A percentile compares a stretch with the other conserved stretches of the same genome.
phyloP scores from a whole-genome alignment of 2,329 filamentous ascomycete genomes.

The Akanthomyces muscarius region DNA sequence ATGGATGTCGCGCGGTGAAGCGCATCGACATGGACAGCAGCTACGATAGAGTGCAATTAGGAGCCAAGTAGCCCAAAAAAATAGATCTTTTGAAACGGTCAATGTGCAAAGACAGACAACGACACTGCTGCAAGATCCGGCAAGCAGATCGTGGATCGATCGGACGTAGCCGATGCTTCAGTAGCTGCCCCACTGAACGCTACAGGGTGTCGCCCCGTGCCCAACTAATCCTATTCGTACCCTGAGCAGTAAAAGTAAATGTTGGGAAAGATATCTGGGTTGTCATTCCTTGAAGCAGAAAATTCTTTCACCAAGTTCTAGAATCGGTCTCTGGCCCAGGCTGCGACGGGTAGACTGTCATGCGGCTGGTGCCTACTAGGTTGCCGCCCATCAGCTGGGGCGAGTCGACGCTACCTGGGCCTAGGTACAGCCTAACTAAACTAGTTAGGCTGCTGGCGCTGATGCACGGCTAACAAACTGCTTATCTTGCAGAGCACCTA shows the following conservation, averaged over 20 bases:
- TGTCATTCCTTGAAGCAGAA: background rate
- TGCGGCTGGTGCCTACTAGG: background rate
- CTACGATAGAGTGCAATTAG: too few relatives aligned
- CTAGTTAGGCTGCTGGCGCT: background rate
- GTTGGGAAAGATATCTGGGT: background rate
- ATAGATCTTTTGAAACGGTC: too few relatives aligned
- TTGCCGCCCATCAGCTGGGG: conserved; percentile 4
- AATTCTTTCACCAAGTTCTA: background rate
- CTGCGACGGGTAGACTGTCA: background rate
- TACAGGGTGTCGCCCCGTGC: background rate
- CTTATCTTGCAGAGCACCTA: too few relatives aligned
- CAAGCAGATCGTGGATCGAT: conserved; percentile 2
- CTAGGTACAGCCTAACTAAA: too few relatives aligned
- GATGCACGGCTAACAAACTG: background rate
- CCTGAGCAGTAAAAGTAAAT: background rate
- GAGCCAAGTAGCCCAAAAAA: too few relatives aligned
- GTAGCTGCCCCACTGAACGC: background rate
- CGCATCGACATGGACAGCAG: too few relatives aligned
- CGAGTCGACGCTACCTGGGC: background rate
- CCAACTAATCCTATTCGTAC: too few relatives aligned
- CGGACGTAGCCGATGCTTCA: background rate
- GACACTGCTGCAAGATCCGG: background rate
- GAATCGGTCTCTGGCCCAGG: background rate
- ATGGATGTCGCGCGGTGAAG: too few relatives aligned
- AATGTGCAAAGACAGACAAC: too few relatives aligned